These are phyloP conservation scores for Penicillium capsulatum DNA, from an alignment of 2,329 filamentous ascomycete genomes.

Conservation along the genomic window DNA sequence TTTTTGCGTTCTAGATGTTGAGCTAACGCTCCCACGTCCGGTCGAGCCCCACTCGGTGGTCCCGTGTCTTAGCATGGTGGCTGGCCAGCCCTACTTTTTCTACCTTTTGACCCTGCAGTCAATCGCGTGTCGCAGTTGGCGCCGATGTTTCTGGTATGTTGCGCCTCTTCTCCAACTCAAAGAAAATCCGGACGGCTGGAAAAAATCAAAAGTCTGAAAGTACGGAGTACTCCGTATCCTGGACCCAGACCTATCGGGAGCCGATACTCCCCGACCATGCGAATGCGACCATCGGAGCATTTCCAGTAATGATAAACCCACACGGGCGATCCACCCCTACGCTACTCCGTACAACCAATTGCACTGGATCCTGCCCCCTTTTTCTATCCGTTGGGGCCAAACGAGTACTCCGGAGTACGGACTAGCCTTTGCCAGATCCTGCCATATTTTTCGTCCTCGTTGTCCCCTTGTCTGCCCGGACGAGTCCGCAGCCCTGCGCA, in stretches of 20 bases:
- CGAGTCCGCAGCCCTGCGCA: not conserved
- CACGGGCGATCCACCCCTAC: slow-evolving; percentile 14
- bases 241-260: not conserved
- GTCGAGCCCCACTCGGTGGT: slow-evolving; percentile 16
- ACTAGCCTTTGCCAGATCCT: slow-evolving; percentile 16
- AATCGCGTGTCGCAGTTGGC: not conserved
- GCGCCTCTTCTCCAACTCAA: not conserved
- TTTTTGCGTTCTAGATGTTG: slow-evolving; percentile 1
- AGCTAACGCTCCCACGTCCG: slow-evolving; percentile 10
- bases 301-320: slow-evolving; percentile 25
- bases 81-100: slow-evolving; percentile 19
- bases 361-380: slow-evolving; percentile 12
- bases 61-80: slow-evolving; percentile 20
- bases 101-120: no score
- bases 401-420: slow-evolving; percentile 3
- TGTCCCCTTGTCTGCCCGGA: not conserved
- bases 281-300: slow-evolving; percentile 15
- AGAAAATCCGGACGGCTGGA: no score
- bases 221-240: not conserved
- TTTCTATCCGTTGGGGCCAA: slow-evolving; percentile 16
- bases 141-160: not conserved
- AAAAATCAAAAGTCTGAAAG: no score
- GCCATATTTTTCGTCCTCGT: slow-evolving; percentile 7
- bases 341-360: slow-evolving; percentile 9
- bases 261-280: not conserved